Conservation (phyloP, 2,329 filamentous ascomycete genomes). For the Hypoxylon sp. region DNA sequence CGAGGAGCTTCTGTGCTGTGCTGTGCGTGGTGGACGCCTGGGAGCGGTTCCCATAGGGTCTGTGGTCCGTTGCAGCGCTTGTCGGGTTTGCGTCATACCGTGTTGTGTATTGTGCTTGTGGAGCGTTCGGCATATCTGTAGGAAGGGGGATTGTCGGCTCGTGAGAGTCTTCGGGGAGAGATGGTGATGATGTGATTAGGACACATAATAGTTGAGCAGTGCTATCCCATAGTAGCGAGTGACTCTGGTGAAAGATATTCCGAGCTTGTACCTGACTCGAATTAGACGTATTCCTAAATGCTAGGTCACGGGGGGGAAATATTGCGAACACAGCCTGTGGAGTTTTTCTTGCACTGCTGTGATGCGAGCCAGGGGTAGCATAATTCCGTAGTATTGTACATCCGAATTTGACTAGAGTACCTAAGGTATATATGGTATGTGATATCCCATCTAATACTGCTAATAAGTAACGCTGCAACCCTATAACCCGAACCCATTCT, state of each 20-base stretch:
- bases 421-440: not conserved
- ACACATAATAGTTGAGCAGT: not conserved
- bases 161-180: not conserved
- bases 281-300: not conserved
- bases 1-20: constrained; percentile 35
- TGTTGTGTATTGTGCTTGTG: constrained; percentile 21
- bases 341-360: not conserved
- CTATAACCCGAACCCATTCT: not conserved
- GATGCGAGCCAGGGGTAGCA: not conserved
- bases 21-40: constrained; percentile 21
- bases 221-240: not conserved
- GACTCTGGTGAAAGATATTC: too few relatives aligned
- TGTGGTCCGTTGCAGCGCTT: constrained; percentile 2
- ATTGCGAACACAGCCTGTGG: not conserved
- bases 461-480: constrained; percentile 7
- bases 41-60: constrained; percentile 13
- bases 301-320: not conserved
- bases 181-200: constrained; percentile 5
- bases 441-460: constrained; percentile 3
- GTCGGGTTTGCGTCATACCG: constrained; percentile 12
- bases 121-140: constrained; percentile 12
- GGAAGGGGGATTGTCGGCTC: not conserved
- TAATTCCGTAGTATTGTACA: constrained; percentile 1
- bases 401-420: not conserved
- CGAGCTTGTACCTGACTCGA: too few relatives aligned